Evolutionary conservation across 352 stramenopile genomes (phyloP).

Genomic region (Phytophthora pistaciae): DNA sequence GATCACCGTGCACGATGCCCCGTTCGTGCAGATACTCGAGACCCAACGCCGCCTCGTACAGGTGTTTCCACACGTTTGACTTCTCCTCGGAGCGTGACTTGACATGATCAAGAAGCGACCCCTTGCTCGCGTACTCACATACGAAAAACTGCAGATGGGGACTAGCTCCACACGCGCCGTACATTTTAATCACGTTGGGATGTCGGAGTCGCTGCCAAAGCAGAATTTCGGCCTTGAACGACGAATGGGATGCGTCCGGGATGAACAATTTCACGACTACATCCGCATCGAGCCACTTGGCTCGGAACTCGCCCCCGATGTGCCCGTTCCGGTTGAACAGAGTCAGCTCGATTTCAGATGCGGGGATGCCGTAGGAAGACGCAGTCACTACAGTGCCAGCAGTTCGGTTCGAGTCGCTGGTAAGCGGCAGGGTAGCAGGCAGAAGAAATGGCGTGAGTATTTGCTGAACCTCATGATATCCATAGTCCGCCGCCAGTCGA

Average conservation of each 20-base stretch:
- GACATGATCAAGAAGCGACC: constrained; percentile 7
- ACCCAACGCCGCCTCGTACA: too few species aligned
- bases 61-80: too few species aligned
- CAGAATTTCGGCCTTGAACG: background rate
- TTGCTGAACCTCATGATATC: constrained; percentile 4
- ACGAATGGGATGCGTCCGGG: constrained; percentile 1
- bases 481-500: background rate
- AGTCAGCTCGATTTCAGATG: background rate
- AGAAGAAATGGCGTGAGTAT: background rate
- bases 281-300: constrained; percentile 2
- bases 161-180: constrained; percentile 3
- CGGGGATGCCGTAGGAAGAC: background rate
- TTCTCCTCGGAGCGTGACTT: background rate
- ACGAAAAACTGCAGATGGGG: constrained; percentile 16
- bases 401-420: background rate
- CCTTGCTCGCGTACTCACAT: constrained; percentile 15
- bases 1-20: too few species aligned
- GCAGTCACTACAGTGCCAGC: background rate
- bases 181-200: constrained; percentile 10
- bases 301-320: background rate
- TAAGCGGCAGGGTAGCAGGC: background rate
- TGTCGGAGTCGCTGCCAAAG: constrained; percentile 8
- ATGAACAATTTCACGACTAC: constrained; percentile 5
- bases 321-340: background rate
- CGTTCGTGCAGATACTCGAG: too few species aligned